Percentiles rank a stretch among this genome's conserved stretches.
phyloP scores from a whole-genome alignment of 352 stramenopile genomes.

The Phytophthora cajani region DNA sequence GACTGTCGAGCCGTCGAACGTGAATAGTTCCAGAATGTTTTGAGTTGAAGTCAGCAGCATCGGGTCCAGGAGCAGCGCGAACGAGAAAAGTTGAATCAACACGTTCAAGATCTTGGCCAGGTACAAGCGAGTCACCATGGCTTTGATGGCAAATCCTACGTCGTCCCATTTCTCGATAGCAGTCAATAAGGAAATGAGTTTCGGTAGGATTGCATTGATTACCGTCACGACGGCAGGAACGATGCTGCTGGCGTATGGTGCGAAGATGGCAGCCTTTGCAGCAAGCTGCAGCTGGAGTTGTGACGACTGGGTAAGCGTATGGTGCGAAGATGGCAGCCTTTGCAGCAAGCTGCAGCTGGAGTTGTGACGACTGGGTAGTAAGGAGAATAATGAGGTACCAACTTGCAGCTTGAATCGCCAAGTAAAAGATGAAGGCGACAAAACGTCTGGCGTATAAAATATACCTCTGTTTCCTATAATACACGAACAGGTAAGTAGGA shows the following conservation, averaged over 20 bases:
- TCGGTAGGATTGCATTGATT: constrained; percentile 77
- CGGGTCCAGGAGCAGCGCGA: constrained; percentile 70
- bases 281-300: constrained; percentile 62
- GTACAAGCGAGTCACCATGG: constrained; percentile 82
- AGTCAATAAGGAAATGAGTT: constrained; percentile 70
- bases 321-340: constrained; percentile 53
- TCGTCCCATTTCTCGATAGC: constrained; percentile 82
- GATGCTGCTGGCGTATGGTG: constrained; percentile 65
- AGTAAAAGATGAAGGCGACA: constrained; percentile 63
- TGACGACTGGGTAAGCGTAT: constrained; percentile 69
- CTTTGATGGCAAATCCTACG: constrained; percentile 81
- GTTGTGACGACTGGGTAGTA: constrained; percentile 69
- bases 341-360: constrained; percentile 53
- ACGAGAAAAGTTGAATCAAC: constrained; percentile 82
- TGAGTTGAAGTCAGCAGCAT: constrained; percentile 57
- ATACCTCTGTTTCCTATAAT: constrained; percentile 55
- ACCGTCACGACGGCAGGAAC: constrained; percentile 75
- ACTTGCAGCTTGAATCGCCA: constrained; percentile 65
- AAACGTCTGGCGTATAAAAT: constrained; percentile 58
- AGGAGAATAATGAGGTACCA: constrained; percentile 81
- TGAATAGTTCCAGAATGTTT: constrained; percentile 43
- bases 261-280: constrained; percentile 45
- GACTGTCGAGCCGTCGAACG: constrained; percentile 50
- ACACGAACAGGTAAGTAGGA: neutral
- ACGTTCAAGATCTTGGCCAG: constrained; percentile 87